Evolutionary conservation across 805 yeast genomes (phyloP), one percentile per base, ranked within the genome.

Genomic region (Saccharomycopsis microspora): DNA sequence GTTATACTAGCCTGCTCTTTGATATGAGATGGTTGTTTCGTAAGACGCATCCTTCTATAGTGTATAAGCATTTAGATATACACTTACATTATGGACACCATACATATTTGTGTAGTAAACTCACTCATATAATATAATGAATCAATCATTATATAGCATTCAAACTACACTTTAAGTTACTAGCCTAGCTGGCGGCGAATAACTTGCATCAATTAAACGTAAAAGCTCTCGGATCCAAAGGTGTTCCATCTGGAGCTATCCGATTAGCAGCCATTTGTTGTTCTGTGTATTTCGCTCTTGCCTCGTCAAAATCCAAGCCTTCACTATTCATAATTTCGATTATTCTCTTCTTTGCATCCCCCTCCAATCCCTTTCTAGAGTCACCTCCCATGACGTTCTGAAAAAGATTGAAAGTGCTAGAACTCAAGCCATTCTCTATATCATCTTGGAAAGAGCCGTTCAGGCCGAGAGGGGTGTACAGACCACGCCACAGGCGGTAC

Each of bases 221-320:
- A 2, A 80, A 76, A 1, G 82, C 72, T 54, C 72, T 75, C 1
- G 88, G 85, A 53, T 82, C 89, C 38, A 68, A 54, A 0, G 89
- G 89, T 44, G 74, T 61, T 0, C 90, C 90, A 59, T 81, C 80
- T 0, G 76, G 70, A 3, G 74, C 82, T 39, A 84, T 77, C 7
- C 69, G 71, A 57, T 81, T 72, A 10, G 65, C 60, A 1, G 66
- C 64, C 59, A 85, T 68, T 53, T 64, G 64, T 7, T 32, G 33
- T 31, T 44, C 37, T 8, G 76, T 71, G 57, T 73, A 80, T 46
- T 68, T 57, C 3, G 74, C 60, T 51, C 95, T 67, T 1, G 95
- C 94, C 39, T 76, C 76, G 59, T 85, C 94, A 58, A 85, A 85
- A 1, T 74, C 57, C 32, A 82, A 52, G 35, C 66, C 59, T 10